These are phyloP conservation scores for Selaginella tamariscina DNA, from an alignment of 75 land plant genomes.

Conservation along the genomic window DNA sequence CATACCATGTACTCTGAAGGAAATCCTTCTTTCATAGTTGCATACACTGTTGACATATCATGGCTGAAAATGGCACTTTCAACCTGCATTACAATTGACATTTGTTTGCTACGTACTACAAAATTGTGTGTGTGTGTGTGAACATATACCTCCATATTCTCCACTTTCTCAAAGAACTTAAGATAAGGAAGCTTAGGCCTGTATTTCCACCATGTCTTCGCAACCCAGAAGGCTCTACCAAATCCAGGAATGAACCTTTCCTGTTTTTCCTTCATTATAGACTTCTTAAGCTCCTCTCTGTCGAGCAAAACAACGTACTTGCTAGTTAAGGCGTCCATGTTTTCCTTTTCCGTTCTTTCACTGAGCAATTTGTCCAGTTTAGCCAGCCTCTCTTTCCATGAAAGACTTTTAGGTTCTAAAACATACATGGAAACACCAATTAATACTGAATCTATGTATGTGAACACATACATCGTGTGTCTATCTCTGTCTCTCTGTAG, in stretches of 20 bases:
- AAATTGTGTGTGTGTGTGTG: no score
- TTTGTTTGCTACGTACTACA: neutral
- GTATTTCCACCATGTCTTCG: constrained; percentile 94
- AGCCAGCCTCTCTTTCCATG: constrained; percentile 26
- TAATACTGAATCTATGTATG: neutral
- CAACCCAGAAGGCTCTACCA: constrained; percentile 58
- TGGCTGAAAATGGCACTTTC: constrained; percentile 73
- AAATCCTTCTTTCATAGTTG: constrained; percentile 95
- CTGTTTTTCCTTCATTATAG: constrained; percentile 40
- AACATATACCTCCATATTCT: constrained; percentile 54
- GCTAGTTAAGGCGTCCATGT: constrained; percentile 31
- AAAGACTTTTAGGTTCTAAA: neutral
- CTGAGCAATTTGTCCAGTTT: constrained; percentile 50
- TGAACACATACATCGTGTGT: no score
- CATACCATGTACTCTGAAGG: constrained; percentile 72
- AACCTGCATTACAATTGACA: constrained; percentile 38
- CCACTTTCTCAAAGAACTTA: constrained; percentile 70
- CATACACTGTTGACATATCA: constrained; percentile 57
- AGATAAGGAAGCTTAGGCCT: constrained; percentile 91
- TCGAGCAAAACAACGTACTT: constrained; percentile 57
- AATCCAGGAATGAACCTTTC: constrained; percentile 24
- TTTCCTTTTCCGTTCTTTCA: constrained; percentile 48
- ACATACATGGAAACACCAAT: neutral
- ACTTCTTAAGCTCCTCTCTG: constrained; percentile 54
- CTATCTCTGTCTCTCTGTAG: no score